These are phyloP conservation scores for Schwanniomyces vanrijiae DNA, from an alignment of 805 yeast genomes.

Conservation along the genomic window DNA sequence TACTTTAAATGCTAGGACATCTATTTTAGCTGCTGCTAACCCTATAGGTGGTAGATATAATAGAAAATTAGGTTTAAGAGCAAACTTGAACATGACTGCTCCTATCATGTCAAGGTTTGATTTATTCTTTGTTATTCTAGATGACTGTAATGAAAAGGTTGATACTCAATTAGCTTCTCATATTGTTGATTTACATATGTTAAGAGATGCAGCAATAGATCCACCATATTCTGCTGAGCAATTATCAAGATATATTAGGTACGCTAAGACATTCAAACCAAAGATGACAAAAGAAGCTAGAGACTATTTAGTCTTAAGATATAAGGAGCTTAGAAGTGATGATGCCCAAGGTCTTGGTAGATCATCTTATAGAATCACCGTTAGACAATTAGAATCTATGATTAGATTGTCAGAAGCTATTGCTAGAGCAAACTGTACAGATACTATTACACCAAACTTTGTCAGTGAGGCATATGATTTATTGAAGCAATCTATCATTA, in stretches of 20 bases:
- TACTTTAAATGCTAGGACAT: constrained; percentile 92
- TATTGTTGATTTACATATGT: constrained; percentile 90
- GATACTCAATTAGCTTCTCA: constrained; percentile 91
- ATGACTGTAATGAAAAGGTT: constrained; percentile 88
- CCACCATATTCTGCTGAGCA: constrained; percentile 91
- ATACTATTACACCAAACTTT: constrained; percentile 76
- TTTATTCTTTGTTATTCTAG: constrained; percentile 88
- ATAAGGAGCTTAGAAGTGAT: constrained; percentile 82
- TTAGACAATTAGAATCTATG: constrained; percentile 93
- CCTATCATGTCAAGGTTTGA: constrained; percentile 99
- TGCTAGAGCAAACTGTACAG: constrained; percentile 95
- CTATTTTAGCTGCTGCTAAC: constrained; percentile 97
- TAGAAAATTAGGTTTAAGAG: constrained; percentile 76
- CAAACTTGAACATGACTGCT: constrained; percentile 92
- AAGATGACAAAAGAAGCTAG: constrained; percentile 80
- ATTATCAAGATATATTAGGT: constrained; percentile 81
- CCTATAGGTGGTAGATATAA: constrained; percentile 97
- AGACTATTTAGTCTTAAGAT: constrained; percentile 69
- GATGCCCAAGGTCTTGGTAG: constrained; percentile 88
- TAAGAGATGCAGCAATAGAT: constrained; percentile 82
- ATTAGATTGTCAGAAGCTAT: constrained; percentile 92
- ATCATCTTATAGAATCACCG: constrained; percentile 91
- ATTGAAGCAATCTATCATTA: constrained; percentile 84
- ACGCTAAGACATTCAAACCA: constrained; percentile 92
- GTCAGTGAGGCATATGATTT: constrained; percentile 93